phyloP scores from a whole-genome alignment of 345 rosid genomes.

The Eucalyptus coolabah region DNA sequence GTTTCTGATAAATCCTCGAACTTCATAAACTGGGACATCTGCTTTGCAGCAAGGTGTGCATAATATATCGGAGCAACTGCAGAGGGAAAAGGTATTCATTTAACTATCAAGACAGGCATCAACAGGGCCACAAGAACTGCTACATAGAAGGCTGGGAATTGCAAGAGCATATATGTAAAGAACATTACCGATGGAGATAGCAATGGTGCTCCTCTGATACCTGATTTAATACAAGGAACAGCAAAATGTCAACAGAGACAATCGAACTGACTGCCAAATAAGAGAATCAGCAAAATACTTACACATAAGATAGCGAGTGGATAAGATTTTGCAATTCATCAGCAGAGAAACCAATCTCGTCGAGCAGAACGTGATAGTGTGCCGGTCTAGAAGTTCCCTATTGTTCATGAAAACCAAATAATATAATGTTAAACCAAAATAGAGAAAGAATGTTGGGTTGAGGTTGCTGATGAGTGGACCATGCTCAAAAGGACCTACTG shows the following conservation, averaged over 20 bases:
- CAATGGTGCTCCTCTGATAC: conserved; percentile 79
- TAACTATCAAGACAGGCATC: not conserved
- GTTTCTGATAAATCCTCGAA: conserved; percentile 51
- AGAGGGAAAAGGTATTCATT: not conserved
- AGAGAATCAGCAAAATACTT: conserved; percentile 11
- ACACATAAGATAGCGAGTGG: conserved; percentile 79
- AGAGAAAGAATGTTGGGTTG: not conserved
- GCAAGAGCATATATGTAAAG: not conserved
- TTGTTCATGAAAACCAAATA: not conserved
- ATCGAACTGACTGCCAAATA: not conserved
- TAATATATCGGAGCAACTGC: conserved; percentile 89
- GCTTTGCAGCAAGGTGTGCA: conserved; percentile 84
- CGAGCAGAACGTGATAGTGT: conserved; percentile 73
- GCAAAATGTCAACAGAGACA: not conserved
- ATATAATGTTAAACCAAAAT: not conserved
- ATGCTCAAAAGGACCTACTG: not conserved
- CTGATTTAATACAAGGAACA: conserved; percentile 13
- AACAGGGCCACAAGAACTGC: not conserved
- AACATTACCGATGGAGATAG: conserved; percentile 66
- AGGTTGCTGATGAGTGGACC: not conserved
- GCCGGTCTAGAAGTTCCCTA: conserved; percentile 93
- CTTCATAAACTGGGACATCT: conserved; percentile 64
- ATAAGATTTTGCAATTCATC: conserved; percentile 59
- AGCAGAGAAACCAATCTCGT: conserved; percentile 78
- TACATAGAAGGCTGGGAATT: not conserved